These are phyloP conservation scores for Botryotinia narcissicola DNA, from an alignment of 2,329 filamentous ascomycete species.

Conservation along the genomic window DNA sequence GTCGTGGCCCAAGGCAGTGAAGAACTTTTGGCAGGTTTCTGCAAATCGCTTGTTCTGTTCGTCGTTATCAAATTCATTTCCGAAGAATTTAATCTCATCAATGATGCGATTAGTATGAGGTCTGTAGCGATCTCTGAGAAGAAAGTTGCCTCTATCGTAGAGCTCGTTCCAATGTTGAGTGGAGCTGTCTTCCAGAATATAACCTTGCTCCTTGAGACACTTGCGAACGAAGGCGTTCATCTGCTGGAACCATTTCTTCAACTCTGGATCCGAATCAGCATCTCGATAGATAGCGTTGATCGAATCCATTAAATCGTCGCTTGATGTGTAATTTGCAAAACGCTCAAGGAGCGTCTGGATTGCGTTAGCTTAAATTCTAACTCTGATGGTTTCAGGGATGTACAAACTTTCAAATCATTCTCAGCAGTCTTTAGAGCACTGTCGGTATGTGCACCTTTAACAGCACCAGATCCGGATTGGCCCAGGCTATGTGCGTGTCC, in stretches of 20 bases:
- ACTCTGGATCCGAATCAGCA: constrained; percentile 80
- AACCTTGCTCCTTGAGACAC: constrained; percentile 85
- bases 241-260: constrained; percentile 84
- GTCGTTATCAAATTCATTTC: constrained; percentile 85
- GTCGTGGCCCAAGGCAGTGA: constrained; percentile 86
- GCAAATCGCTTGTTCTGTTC: constrained; percentile 80
- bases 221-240: constrained; percentile 76
- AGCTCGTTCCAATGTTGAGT: constrained; percentile 80
- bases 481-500: constrained; percentile 67
- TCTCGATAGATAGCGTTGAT: constrained; percentile 84
- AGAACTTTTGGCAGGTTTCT: constrained; percentile 75
- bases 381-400: background rate
- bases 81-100: constrained; percentile 88
- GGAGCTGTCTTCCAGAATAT: constrained; percentile 77
- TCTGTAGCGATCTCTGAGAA: constrained; percentile 86
- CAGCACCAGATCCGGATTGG: constrained; percentile 62
- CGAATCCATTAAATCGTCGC: constrained; percentile 79
- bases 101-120: constrained; percentile 80
- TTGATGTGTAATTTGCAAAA: constrained; percentile 91
- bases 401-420: constrained; percentile 61
- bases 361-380: constrained; percentile 40
- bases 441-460: constrained; percentile 68
- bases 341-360: constrained; percentile 75
- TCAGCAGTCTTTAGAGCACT: constrained; percentile 69
- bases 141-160: constrained; percentile 80